Evolutionary conservation across 2,329 filamentous ascomycete genomes (phyloP).

Genomic region (Botryotinia calthae): DNA sequence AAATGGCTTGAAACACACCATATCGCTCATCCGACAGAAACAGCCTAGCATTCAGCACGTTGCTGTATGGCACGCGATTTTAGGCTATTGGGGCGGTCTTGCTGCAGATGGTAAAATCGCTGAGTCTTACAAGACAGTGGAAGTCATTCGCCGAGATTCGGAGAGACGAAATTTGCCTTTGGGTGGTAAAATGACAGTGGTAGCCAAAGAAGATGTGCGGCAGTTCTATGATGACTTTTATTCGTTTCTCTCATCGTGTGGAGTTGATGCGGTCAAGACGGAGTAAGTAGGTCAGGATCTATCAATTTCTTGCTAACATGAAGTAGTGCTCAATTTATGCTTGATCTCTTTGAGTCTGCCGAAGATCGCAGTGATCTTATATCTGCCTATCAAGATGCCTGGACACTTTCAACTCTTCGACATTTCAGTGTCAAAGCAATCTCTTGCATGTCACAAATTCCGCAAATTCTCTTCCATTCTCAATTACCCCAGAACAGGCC

Average conservation of each 20-base stretch:
- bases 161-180: constrained; percentile 48
- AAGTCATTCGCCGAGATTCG: constrained; percentile 51
- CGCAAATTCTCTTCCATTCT: constrained; percentile 80
- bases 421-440: constrained; percentile 78
- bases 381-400: constrained; percentile 77
- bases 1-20: constrained; percentile 68
- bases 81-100: constrained; percentile 89
- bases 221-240: constrained; percentile 93
- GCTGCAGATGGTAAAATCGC: constrained; percentile 72
- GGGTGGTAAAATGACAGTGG: constrained; percentile 66
- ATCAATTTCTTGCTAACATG: constrained; percentile 8
- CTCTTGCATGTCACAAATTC: constrained; percentile 92
- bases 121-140: constrained; percentile 72
- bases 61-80: constrained; percentile 89
- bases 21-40: constrained; percentile 64
- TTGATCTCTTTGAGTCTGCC: constrained; percentile 72
- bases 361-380: constrained; percentile 69
- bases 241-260: constrained; percentile 67
- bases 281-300: constrained; percentile 48
- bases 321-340: constrained; percentile 70
- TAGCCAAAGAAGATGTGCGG: constrained; percentile 70
- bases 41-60: constrained; percentile 77
- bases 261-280: constrained; percentile 86
- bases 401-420: constrained; percentile 73
- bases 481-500: constrained; percentile 76